Base-by-base conservation (phyloP, 257 asterid genomes). In the Rhazya stricta region DNA sequence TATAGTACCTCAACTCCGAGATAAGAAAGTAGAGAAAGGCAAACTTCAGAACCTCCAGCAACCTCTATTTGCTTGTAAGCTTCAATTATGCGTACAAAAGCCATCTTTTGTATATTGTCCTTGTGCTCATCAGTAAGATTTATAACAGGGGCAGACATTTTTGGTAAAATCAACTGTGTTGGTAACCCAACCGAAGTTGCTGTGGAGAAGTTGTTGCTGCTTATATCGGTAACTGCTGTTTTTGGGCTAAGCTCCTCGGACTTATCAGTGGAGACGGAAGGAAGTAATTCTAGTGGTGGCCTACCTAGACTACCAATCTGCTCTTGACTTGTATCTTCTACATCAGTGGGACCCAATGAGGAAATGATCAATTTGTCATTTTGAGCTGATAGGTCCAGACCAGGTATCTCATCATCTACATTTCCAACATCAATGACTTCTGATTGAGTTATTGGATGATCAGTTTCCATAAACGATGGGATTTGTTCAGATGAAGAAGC, bases 241-340 rank as follows among this genome's bases (percentile, higher is more conserved):
- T 90, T 90, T 70, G 97, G 93, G 85, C 98, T 92, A 84, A 92
- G 96, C 86, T 95, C 98, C 86, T 95, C 99, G 27, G 96, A 91
- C 83, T 82, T 87, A 77, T 90, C 98, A 9, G 89, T 79, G 72
- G 97, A 89, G 75, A 84, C 76, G 15, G 93, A 86, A 42, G 88
- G 91, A 83, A 88, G 89, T 75, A 82, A 71, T 67, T 91, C 96
- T 67, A 81, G 37, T 27, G 86, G 81, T 42, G 84, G 73, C 68
- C 76, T 81, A 78, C 68, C 90, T 67, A 84, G 68, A 82, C 76
- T 73, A 78, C 88, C 72, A 63, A 79, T 79, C 67, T 81, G 87
- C 70, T 87, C 94, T 83, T 79, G 87, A 83, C 81, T 72, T 51
- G 79, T 78, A 76, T 86, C 96, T 51, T 84, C 95, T 66, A 86